A percentile compares a stretch with the other conserved stretches of the same genome.
These are phyloP conservation scores for Ochetophila trinervis DNA, from an alignment of 306 rosid genomes.

Conservation along the genomic window DNA sequence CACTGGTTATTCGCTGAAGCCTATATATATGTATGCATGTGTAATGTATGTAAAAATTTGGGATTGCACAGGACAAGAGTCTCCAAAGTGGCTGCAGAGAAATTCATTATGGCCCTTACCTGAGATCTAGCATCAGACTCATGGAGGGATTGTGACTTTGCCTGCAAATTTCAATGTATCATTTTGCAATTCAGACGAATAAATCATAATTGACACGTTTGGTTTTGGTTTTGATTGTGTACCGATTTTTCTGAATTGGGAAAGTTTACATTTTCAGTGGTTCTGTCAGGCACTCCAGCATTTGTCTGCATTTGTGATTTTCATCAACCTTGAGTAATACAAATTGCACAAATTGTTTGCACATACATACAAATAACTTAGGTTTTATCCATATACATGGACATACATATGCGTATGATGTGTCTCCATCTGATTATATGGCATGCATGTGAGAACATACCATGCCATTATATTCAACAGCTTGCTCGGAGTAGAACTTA, in stretches of 20 bases:
- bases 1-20: background rate
- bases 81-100: background rate
- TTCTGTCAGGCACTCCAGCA: constrained; percentile 6
- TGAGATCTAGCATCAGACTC: constrained; percentile 30
- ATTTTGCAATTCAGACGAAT: background rate
- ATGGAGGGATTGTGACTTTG: background rate
- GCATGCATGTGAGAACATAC: no score
- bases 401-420: no score
- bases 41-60: background rate
- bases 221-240: constrained; percentile 1
- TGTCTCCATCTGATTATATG: no score
- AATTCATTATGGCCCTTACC: constrained; percentile 19
- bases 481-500: no score
- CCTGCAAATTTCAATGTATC: constrained; percentile 27
- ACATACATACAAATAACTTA: no score
- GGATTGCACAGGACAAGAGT: background rate
- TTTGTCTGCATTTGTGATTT: constrained; percentile 16
- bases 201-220: background rate
- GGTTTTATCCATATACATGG: no score
- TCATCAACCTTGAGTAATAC: background rate
- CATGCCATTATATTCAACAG: no score
- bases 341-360: no score
- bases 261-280: background rate
- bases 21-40: no score
- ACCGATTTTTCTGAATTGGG: constrained; percentile 18